phyloP scores from a whole-genome alignment of 176 grass and related monocot genomes.

The Coix lacrymajobi region DNA sequence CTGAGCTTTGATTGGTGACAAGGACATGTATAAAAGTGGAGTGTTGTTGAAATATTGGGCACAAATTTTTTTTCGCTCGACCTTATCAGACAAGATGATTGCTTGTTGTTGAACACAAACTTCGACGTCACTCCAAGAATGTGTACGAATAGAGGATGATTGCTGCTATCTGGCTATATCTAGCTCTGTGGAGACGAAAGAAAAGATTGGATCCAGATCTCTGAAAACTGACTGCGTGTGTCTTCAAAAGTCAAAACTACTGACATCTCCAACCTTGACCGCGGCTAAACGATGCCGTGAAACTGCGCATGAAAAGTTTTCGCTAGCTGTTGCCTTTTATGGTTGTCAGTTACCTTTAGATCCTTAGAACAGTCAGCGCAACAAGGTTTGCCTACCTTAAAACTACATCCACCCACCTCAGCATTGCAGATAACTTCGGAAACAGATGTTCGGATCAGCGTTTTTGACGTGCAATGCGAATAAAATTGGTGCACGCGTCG shows the following conservation, averaged over 20 bases:
- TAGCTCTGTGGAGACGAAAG: background rate
- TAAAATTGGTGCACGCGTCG: too few relatives aligned
- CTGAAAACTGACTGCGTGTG: background rate
- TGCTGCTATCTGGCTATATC: background rate
- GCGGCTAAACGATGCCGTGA: background rate
- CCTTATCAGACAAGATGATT: constrained; percentile 32
- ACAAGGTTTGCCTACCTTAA: too few relatives aligned
- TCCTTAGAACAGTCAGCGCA: background rate
- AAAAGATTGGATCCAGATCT: background rate
- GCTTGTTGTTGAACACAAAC: constrained; percentile 5
- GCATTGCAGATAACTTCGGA: too few relatives aligned
- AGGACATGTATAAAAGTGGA: background rate
- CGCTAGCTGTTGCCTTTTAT: background rate
- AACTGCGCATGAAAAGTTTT: background rate
- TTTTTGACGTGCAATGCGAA: too few relatives aligned
- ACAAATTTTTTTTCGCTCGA: background rate
- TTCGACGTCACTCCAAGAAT: background rate
- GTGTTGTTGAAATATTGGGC: background rate
- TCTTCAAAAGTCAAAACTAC: background rate
- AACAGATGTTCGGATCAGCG: too few relatives aligned
- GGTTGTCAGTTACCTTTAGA: too few relatives aligned
- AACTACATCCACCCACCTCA: too few relatives aligned
- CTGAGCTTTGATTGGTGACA: constrained; percentile 23
- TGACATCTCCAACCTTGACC: background rate
- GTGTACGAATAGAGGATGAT: background rate